Evolutionary conservation across 306 rosid species (phyloP).

Genomic region (Cucumis hystrix): DNA sequence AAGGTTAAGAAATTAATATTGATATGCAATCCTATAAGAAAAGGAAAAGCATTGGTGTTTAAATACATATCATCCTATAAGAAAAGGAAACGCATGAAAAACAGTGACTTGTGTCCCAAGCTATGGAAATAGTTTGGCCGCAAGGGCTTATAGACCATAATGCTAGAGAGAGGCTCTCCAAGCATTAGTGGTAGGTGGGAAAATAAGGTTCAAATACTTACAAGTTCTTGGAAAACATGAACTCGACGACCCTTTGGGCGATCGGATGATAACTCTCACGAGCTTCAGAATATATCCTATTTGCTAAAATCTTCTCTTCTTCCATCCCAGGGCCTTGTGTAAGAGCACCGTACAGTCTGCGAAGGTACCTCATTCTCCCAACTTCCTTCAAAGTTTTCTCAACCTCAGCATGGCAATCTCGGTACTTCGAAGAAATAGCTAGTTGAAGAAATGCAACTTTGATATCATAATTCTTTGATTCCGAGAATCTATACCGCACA

Average conservation of each 20-base stretch:
- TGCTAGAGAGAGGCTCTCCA: neutral
- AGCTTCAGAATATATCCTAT: constrained; percentile 68
- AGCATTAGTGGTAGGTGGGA: neutral
- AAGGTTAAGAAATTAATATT: neutral
- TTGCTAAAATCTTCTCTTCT: constrained; percentile 75
- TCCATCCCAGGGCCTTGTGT: constrained; percentile 56
- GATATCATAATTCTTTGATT: constrained; percentile 72
- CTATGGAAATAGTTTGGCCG: neutral
- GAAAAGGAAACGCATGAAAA: no score
- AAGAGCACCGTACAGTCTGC: constrained; percentile 73
- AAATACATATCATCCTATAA: no score
- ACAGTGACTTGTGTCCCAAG: neutral
- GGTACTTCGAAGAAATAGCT: constrained; percentile 53
- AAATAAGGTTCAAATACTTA: constrained; percentile 9
- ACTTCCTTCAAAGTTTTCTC: constrained; percentile 75
- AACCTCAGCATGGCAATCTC: constrained; percentile 49
- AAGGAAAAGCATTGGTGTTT: neutral
- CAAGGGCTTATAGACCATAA: neutral
- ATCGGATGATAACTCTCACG: constrained; percentile 78
- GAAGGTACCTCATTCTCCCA: constrained; percentile 83
- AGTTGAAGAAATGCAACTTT: constrained; percentile 70
- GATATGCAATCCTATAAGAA: neutral
- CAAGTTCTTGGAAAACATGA: constrained; percentile 55
- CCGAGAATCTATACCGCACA: constrained; percentile 55
- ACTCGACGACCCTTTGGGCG: constrained; percentile 71